Evolutionary conservation across 495 filamentous ascomycete genomes (phyloP).

Genomic region (Podospora conica): DNA sequence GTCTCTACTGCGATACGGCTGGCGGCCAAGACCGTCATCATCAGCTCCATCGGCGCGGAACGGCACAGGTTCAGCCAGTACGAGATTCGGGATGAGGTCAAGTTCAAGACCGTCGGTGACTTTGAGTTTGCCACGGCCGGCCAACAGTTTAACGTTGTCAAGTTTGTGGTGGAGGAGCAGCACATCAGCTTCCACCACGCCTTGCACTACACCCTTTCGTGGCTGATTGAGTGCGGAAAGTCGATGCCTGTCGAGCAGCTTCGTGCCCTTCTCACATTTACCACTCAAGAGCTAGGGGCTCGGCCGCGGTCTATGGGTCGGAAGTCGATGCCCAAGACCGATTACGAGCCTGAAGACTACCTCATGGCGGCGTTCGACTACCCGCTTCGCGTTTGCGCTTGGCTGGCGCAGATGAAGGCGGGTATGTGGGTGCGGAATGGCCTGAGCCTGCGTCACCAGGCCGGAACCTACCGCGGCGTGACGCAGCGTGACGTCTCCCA

Average conservation of each 20-base stretch:
- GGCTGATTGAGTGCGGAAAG: slow-evolving; percentile 88
- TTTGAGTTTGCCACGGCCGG: slow-evolving; percentile 71
- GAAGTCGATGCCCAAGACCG: slow-evolving; percentile 44
- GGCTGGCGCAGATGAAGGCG: slow-evolving; percentile 96
- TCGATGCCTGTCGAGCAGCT: slow-evolving; percentile 61
- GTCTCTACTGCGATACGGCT: slow-evolving; percentile 68
- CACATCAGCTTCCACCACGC: slow-evolving; percentile 97
- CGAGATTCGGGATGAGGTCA: slow-evolving; percentile 77
- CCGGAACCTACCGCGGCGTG: slow-evolving; percentile 83
- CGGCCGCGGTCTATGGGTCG: slow-evolving; percentile 50
- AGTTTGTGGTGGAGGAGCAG: slow-evolving; percentile 79
- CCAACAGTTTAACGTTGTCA: slow-evolving; percentile 64
- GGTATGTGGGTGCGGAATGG: slow-evolving; percentile 99
- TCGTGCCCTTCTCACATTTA: slow-evolving; percentile 57
- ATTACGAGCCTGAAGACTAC: slow-evolving; percentile 63
- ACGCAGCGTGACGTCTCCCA: slow-evolving; percentile 83
- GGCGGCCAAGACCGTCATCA: slow-evolving; percentile 68
- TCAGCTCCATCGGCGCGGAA: slow-evolving; percentile 85
- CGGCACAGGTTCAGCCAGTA: slow-evolving; percentile 77
- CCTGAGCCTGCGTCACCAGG: slow-evolving; percentile 89
- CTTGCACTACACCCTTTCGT: slow-evolving; percentile 94
- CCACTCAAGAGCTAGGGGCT: slow-evolving; percentile 51
- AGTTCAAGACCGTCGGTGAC: slow-evolving; percentile 67
- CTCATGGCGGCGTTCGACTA: slow-evolving; percentile 87
- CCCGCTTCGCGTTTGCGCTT: slow-evolving; percentile 86